Evolutionary conservation across 225 moss, liverwort and hornwort genomes (phyloP).

Genomic region (Lunularia cruciata): DNA sequence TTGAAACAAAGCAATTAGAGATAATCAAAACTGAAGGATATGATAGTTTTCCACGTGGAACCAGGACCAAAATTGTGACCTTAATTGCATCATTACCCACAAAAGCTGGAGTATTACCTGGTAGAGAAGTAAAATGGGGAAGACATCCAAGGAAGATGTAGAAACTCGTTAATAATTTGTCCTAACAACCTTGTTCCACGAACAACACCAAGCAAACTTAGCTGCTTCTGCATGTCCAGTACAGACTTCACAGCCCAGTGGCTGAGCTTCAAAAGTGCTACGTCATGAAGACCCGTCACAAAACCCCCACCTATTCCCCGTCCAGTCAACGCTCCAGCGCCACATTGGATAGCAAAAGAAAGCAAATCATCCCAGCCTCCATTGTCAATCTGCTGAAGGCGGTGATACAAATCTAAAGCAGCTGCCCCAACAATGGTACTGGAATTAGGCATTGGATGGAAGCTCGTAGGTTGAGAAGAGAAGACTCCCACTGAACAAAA

Average conservation of each 20-base stretch:
- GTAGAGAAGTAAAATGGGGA: constrained; percentile 49
- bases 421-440: constrained; percentile 22
- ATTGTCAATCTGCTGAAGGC: constrained; percentile 36
- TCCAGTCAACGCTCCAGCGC: constrained; percentile 21
- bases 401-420: constrained; percentile 42
- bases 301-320: constrained; percentile 18
- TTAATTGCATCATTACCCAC: too few species aligned
- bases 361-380: constrained; percentile 45
- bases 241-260: constrained; percentile 39
- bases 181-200: constrained; percentile 34
- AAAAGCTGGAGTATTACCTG: constrained; percentile 26
- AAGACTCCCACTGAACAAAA: constrained; percentile 39
- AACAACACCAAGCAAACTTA: constrained; percentile 31
- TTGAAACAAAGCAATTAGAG: background rate
- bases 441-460: constrained; percentile 5
- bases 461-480: constrained; percentile 26
- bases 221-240: constrained; percentile 36
- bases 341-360: constrained; percentile 36
- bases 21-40: background rate
- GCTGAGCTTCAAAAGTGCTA: constrained; percentile 30
- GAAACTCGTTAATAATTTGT: constrained; percentile 35
- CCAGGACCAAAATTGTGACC: background rate
- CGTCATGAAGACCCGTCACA: constrained; percentile 24
- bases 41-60: background rate
- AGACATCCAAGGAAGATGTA: constrained; percentile 35